These are phyloP conservation scores for Arthrobotrys entomopaga DNA, from an alignment of 2,329 filamentous ascomycete genomes.

Conservation along the genomic window DNA sequence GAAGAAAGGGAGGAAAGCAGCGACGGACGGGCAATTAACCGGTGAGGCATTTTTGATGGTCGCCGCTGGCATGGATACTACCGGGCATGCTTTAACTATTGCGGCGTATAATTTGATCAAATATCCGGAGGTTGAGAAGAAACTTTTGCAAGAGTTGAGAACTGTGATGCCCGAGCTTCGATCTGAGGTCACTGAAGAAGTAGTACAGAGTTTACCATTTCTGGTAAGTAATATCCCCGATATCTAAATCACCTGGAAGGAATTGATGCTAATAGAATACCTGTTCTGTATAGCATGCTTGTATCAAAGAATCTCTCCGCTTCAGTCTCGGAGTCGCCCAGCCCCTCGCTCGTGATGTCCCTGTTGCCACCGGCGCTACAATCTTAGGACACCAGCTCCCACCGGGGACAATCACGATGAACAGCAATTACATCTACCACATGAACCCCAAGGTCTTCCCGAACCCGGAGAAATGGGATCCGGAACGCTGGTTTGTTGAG, in stretches of 20 bases:
- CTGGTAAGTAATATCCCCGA: slow-evolving; percentile 3
- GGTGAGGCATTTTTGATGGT: slow-evolving; percentile 22
- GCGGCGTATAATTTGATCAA: slow-evolving; percentile 33
- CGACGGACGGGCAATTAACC: slow-evolving; percentile 8
- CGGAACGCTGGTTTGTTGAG: slow-evolving; percentile 30
- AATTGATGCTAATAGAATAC: too few species aligned
- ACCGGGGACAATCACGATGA: slow-evolving; percentile 7
- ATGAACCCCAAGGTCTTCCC: slow-evolving; percentile 33
- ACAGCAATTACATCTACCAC: slow-evolving; percentile 33
- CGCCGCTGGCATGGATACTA: slow-evolving; percentile 43
- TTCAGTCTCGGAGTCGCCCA: slow-evolving; percentile 9
- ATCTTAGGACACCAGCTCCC: slow-evolving; percentile 24
- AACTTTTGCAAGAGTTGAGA: slow-evolving; percentile 31
- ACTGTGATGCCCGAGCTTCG: slow-evolving; percentile 20
- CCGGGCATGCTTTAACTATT: slow-evolving; percentile 20
- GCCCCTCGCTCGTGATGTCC: slow-evolving; percentile 29
- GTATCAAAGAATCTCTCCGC: slow-evolving; percentile 43
- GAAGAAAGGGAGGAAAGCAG: slow-evolving; percentile 36
- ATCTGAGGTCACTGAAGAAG: slow-evolving; percentile 22
- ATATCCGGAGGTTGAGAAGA: slow-evolving; percentile 22
- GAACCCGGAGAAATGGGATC: slow-evolving; percentile 32
- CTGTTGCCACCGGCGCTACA: slow-evolving; percentile 2
- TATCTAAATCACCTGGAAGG: too few species aligned
- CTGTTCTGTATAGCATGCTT: slow-evolving; percentile 12
- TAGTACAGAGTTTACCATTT: slow-evolving; percentile 19